phyloP scores from a whole-genome alignment of 768 basidiomycete species.

The Rhodocollybia butyracea region DNA sequence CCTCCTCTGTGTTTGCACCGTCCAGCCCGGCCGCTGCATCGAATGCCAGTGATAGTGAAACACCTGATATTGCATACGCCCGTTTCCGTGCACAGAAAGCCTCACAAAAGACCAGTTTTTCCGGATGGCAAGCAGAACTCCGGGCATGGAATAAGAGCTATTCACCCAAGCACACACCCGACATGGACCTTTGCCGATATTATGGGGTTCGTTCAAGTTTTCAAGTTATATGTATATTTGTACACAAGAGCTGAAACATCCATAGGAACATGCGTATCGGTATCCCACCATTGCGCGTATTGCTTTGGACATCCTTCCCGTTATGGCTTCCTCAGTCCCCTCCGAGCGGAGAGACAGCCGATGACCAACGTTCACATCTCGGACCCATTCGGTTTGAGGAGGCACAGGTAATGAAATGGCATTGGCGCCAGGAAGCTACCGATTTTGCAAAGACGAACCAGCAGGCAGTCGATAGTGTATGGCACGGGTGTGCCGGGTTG shows the following conservation, averaged over 20 bases:
- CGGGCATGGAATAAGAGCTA: background rate
- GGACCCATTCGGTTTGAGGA: background rate
- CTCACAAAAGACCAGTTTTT: background rate
- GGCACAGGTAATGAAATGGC: background rate
- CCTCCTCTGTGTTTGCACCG: background rate
- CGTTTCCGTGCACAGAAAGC: background rate
- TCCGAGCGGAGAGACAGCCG: conserved; percentile 8
- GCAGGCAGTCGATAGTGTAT: background rate
- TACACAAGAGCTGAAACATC: background rate
- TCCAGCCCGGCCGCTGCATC: background rate
- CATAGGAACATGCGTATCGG: background rate
- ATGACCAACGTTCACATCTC: background rate
- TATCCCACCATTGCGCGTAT: conserved; percentile 14
- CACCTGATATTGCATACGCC: background rate
- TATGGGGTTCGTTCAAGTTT: background rate
- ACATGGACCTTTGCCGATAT: conserved; percentile 4
- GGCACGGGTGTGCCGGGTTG: background rate
- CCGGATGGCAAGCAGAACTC: conserved; percentile 8
- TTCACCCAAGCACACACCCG: background rate
- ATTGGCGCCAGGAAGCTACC: background rate
- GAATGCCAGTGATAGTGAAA: background rate
- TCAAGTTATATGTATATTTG: background rate
- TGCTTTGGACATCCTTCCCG: conserved; percentile 12
- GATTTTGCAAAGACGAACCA: background rate
- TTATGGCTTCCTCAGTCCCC: conserved; percentile 13